phyloP scores from a whole-genome alignment of 2,329 filamentous ascomycete genomes.

The Ceratocystiopsis minuta region DNA sequence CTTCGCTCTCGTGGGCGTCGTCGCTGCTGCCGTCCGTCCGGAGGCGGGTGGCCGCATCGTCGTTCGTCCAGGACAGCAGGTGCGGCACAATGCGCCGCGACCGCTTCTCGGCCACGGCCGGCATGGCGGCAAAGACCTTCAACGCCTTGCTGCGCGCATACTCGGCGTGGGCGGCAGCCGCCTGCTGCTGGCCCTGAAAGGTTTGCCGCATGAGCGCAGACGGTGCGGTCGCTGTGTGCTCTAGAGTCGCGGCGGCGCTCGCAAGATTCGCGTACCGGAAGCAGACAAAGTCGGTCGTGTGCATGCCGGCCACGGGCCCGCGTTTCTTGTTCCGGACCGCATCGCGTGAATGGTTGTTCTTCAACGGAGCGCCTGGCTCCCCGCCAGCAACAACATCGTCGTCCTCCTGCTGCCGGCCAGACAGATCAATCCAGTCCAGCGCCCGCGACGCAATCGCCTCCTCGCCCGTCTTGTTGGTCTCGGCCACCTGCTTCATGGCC shows the following conservation, averaged over 20 bases:
- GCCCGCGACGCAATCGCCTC: conserved; percentile 52
- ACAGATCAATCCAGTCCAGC: conserved; percentile 55
- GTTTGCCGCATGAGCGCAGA: conserved; percentile 39
- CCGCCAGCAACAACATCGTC: conserved; percentile 36
- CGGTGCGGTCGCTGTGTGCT: conserved; percentile 24
- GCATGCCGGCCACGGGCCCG: conserved; percentile 6
- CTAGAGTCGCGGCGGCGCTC: no score
- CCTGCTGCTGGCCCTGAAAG: conserved; percentile 47
- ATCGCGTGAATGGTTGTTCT: no score
- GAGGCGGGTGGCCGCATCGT: conserved; percentile 15
- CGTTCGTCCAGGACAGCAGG: conserved; percentile 61
- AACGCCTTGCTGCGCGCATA: conserved; percentile 61
- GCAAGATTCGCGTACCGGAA: conserved; percentile 41
- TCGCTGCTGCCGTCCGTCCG: conserved; percentile 16
- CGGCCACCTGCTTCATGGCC: conserved; percentile 56
- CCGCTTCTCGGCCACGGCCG: conserved; percentile 64
- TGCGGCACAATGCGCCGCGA: conserved; percentile 74
- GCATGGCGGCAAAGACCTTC: conserved; percentile 55
- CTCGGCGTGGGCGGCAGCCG: conserved; percentile 28
- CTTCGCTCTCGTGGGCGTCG: conserved; percentile 19
- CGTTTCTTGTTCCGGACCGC: no score
- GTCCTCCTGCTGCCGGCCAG: conserved; percentile 11
- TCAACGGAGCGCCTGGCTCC: conserved; percentile 8
- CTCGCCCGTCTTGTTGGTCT: conserved; percentile 49
- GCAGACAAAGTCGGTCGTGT: conserved; percentile 67